Conservation (phyloP, 139 green algal genomes). For the Chloropicon primus region DNA sequence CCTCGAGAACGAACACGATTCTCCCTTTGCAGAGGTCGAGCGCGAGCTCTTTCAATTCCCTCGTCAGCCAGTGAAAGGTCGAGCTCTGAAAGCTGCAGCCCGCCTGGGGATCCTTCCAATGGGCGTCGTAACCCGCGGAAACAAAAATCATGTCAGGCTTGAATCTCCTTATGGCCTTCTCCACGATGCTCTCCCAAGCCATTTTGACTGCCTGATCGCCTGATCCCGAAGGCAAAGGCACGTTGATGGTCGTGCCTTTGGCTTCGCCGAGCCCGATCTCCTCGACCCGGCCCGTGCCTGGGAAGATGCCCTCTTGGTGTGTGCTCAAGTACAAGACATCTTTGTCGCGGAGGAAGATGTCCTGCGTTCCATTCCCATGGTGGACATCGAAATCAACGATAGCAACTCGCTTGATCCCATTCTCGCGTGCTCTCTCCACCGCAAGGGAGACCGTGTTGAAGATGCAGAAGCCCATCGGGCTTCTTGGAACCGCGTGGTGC, state of each 20-base stretch:
- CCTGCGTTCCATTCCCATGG: slow-evolving; percentile 35
- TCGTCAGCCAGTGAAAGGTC: slow-evolving; percentile 55
- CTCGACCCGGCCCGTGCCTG: slow-evolving; percentile 39
- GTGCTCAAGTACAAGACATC: slow-evolving; percentile 68
- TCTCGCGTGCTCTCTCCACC: slow-evolving; percentile 31
- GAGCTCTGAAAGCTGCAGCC: slow-evolving; percentile 48
- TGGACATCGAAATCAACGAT: slow-evolving; percentile 86
- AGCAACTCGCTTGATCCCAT: slow-evolving; percentile 39
- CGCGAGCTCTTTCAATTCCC: slow-evolving; percentile 27
- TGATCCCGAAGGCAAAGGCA: slow-evolving; percentile 49
- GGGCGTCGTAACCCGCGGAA: slow-evolving; percentile 68
- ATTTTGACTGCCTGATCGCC: slow-evolving; percentile 44
- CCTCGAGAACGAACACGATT: slow-evolving; percentile 73
- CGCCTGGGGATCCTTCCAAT: slow-evolving; percentile 73
- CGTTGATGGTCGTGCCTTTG: slow-evolving; percentile 61
- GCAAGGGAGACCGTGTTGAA: slow-evolving; percentile 60
- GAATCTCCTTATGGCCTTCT: slow-evolving; percentile 51
- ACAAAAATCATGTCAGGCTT: slow-evolving; percentile 63
- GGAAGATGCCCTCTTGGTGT: slow-evolving; percentile 47
- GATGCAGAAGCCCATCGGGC: slow-evolving; percentile 82
- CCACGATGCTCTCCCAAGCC: slow-evolving; percentile 56
- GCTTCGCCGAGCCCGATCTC: slow-evolving; percentile 49
- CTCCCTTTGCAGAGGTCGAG: slow-evolving; percentile 48
- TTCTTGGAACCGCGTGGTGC: slow-evolving; percentile 54
- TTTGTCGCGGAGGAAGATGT: slow-evolving; percentile 61